Base-by-base conservation (phyloP, 306 rosid genomes). In the Corylus heterophylla region DNA sequence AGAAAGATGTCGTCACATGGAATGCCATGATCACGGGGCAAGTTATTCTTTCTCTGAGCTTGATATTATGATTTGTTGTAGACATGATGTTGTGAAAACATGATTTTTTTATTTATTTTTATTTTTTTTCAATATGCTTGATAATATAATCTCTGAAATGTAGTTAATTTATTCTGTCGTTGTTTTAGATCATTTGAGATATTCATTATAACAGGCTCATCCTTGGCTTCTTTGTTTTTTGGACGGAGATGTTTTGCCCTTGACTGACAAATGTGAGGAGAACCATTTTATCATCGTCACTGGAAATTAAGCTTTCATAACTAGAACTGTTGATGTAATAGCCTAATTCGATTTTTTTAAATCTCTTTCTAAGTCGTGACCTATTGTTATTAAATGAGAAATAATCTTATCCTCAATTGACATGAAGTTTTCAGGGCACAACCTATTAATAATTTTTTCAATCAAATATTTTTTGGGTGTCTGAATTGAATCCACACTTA, bases 11-110 rank as follows among this genome's bases (percentile, higher is more conserved):
- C 5, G 83, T 92, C 71, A 88, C 95, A 1, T 94, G 98, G 98
- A 94, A 94, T 88, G 91, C 98, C 76, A 85, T 88, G 85, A 92
- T 94, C 74, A 80, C 97, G 22, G 97, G 97, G 98, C 88, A 81
- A 83, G 92, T 77, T 45, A 0, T 69, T 75, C 67, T 58, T 61
- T 67, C 48, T 61, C 42, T 77, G 18, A 25, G 44, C 62, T 70
- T 62, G 49, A 67, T 67, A 39, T 13, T 39, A 39, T 9, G 47
- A 18, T 35, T 67, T n/a, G n/a, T 67, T 37, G 17, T 67, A 42
- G 49, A 42, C 50, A 17, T 9, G 31, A 35, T 47, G 37, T 81
- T 51, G 13, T 48, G 69, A 47, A 2, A 49, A 9, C 12, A 48
- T 48, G 12, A 9, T 10, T 48, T 48, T 48, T 8, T 0, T 48